Base-by-base conservation (phyloP, 192 early-diverging fungal genomes). In the Ambispora gerdemannii region DNA sequence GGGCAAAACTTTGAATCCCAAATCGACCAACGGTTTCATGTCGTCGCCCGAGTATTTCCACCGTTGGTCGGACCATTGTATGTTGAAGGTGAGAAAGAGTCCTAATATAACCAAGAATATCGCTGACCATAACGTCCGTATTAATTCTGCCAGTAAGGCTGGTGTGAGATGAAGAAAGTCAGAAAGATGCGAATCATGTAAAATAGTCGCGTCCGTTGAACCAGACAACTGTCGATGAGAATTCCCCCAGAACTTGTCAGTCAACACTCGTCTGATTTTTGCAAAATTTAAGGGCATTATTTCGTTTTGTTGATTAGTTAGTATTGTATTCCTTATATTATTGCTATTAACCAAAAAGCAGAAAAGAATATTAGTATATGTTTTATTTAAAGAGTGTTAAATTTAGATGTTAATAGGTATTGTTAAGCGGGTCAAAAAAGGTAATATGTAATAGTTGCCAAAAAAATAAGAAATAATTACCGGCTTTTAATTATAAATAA, bases 41-140 rank as follows among this genome's bases (percentile, higher is more conserved):
- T 43, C 70, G 49, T 79, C 73, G 0, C 28, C 52, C 0, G 74
- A 76, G 7, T 36, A 43, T 35, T 72, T 70, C 70, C 74, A 79
- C 8, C 78, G 78, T 62, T 74, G 67, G 33, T 79, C 78, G 28
- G 78, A 79, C 58, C 71, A 79, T 36, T 79, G 78, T 47, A 76
- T 79, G 28, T 72, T 73, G 32, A 79, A 79, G 20, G 78, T 70
- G 72, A 75, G 72, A n/a, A 10, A 24, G 27, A 79, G 63, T 30
- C 74, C 75, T 24, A 74, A 31, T 2, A 79, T 70, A 6, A 71
- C 63, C 51, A 79, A 74, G 50, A 36, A 67, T 53, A 79, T 4
- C 4, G 71, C 20, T 2, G 72, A 50, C 22, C 19, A 22, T 36
- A 74, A 7, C 0, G 65, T 33, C 31, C 78, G 78, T 3, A 64